Percentiles rank a stretch among this genome's conserved stretches.
These are phyloP conservation scores for Ustulina deusta DNA, from an alignment of 2,329 filamentous ascomycete genomes.

Conservation along the genomic window DNA sequence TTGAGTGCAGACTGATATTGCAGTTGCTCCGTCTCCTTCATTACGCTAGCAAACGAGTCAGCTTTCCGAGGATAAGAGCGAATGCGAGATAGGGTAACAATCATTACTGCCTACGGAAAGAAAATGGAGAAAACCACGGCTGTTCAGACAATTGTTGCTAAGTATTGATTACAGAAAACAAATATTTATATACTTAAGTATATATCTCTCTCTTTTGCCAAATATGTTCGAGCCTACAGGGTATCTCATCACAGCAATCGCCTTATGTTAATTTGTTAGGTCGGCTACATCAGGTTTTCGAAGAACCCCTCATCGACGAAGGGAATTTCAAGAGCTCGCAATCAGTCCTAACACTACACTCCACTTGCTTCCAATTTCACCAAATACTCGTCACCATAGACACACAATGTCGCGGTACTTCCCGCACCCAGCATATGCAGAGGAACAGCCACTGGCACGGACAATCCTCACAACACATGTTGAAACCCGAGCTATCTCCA, in stretches of 20 bases:
- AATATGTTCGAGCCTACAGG: background rate
- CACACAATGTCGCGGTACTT: conserved; percentile 66
- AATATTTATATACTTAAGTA: background rate
- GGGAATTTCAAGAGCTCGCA: background rate
- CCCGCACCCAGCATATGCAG: conserved; percentile 68
- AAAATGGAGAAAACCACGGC: background rate
- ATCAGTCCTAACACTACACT: background rate
- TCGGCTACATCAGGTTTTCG: background rate
- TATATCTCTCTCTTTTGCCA: background rate
- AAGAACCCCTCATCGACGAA: background rate
- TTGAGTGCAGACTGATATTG: background rate
- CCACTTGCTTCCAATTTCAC: background rate
- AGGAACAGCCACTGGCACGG: conserved; percentile 69
- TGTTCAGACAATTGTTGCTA: background rate
- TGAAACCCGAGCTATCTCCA: conserved; percentile 65
- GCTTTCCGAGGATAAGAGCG: background rate
- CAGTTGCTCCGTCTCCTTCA: conserved; percentile 25
- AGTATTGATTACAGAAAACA: background rate
- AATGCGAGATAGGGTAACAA: conserved; percentile 3
- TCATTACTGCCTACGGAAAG: conserved; percentile 1
- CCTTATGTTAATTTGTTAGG: conserved; percentile 2
- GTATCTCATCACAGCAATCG: conserved; percentile 1
- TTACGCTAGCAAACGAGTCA: conserved; percentile 1
- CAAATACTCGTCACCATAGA: background rate
- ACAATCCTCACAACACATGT: conserved; percentile 71